These are phyloP conservation scores for Pseudogymnoascus sp. DNA, from an alignment of 2,329 filamentous ascomycete genomes.

Conservation along the genomic window DNA sequence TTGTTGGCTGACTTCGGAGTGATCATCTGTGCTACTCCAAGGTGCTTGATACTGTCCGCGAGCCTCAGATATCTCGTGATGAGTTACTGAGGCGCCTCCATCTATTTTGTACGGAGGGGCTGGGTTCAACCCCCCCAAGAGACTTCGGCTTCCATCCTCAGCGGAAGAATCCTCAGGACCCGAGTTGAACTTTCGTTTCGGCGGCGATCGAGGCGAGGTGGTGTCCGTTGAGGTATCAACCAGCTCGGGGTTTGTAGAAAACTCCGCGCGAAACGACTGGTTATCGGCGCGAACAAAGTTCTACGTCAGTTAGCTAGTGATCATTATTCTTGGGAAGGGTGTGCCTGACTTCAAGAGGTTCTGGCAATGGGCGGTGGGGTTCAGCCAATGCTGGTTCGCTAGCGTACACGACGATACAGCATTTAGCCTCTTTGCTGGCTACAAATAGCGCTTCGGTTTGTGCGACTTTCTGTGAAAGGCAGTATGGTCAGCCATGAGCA, in stretches of 20 bases:
- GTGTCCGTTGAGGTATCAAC: not conserved
- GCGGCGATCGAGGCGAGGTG: not conserved
- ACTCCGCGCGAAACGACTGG: slow-evolving; percentile 42
- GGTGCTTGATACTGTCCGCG: not conserved
- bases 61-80: not conserved
- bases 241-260: slow-evolving; percentile 20
- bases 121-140: not conserved
- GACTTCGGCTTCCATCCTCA: not conserved
- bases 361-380: slow-evolving; percentile 31
- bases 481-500: not conserved
- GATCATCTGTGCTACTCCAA: not conserved
- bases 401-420: slow-evolving; percentile 44
- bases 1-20: not conserved
- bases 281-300: slow-evolving; percentile 45
- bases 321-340: not conserved
- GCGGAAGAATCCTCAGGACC: not conserved
- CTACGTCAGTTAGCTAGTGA: slow-evolving; percentile 23
- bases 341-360: slow-evolving; percentile 29
- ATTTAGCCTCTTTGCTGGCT: slow-evolving; percentile 40
- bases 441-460: slow-evolving; percentile 37
- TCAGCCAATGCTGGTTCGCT: slow-evolving; percentile 39
- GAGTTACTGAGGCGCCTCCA: not conserved
- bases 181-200: slow-evolving; percentile 6
- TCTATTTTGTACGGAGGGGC: not conserved
- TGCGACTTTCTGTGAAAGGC: slow-evolving; percentile 37